Conservation (phyloP, 768 basidiomycete genomes). For the Obba rivulosa region DNA sequence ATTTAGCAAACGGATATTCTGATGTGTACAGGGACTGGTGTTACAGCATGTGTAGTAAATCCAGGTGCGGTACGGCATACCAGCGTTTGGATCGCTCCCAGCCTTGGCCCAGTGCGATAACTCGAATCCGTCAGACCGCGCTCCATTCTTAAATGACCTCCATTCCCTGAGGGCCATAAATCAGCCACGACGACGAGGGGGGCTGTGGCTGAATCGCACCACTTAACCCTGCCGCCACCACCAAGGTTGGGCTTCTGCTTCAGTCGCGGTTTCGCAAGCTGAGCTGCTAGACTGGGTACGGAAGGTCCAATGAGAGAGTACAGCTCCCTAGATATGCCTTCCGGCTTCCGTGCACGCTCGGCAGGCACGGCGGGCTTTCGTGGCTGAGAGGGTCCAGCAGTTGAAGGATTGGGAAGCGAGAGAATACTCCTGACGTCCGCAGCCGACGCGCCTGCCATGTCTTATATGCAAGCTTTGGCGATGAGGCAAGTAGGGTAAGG, state of each 20-base stretch:
- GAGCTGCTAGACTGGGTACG: slow-evolving; percentile 77
- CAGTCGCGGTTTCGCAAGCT: slow-evolving; percentile 74
- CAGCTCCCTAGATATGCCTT: slow-evolving; percentile 89
- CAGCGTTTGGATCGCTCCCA: slow-evolving; percentile 44
- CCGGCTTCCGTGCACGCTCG: slow-evolving; percentile 56
- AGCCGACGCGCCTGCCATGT: slow-evolving; percentile 61
- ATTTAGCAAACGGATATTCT: slow-evolving; percentile 83
- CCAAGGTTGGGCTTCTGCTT: slow-evolving; percentile 83
- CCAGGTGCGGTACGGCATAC: slow-evolving; percentile 31
- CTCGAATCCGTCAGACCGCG: slow-evolving; percentile 60
- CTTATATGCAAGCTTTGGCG: background rate
- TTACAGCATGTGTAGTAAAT: too few species aligned
- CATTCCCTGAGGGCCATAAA: slow-evolving; percentile 51
- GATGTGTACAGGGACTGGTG: background rate
- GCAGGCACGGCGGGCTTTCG: slow-evolving; percentile 37
- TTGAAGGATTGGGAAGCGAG: slow-evolving; percentile 42
- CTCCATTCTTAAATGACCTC: slow-evolving; percentile 66
- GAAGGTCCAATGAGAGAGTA: slow-evolving; percentile 95
- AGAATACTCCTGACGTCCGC: slow-evolving; percentile 84
- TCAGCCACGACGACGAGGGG: background rate
- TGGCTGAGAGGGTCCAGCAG: slow-evolving; percentile 39
- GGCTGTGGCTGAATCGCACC: slow-evolving; percentile 38
- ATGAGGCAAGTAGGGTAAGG: background rate
- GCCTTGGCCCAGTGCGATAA: slow-evolving; percentile 84
- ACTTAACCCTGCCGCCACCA: slow-evolving; percentile 58